phyloP scores from a whole-genome alignment of 2,329 filamentous ascomycete genomes.

The Penicillium palitans region DNA sequence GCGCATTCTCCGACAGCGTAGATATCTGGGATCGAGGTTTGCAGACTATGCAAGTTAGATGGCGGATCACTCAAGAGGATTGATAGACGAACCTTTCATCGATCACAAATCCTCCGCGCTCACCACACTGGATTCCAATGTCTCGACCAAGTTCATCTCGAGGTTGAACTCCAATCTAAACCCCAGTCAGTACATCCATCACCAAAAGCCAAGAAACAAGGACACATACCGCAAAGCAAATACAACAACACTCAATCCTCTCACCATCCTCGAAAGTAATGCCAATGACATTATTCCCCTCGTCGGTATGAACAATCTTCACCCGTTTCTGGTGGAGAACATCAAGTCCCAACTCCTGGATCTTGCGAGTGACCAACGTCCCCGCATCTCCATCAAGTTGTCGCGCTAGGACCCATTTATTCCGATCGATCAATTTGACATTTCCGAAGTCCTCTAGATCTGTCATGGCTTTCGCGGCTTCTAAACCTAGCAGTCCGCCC shows the following conservation, averaged over 20 bases:
- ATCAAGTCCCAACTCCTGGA: slow-evolving; percentile 74
- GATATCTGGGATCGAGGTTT: slow-evolving; percentile 69
- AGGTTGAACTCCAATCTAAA: slow-evolving; percentile 73
- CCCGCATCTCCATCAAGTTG: slow-evolving; percentile 83
- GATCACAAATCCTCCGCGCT: slow-evolving; percentile 69
- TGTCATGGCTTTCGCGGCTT: slow-evolving; percentile 90
- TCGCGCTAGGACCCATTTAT: slow-evolving; percentile 76
- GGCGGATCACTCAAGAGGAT: not conserved
- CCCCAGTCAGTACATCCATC: not conserved
- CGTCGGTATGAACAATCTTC: slow-evolving; percentile 67
- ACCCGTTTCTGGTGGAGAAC: slow-evolving; percentile 77
- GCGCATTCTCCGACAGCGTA: slow-evolving; percentile 92
- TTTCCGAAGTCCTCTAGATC: slow-evolving; percentile 72
- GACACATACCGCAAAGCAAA: slow-evolving; percentile 72
- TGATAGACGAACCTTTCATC: slow-evolving; percentile 37
- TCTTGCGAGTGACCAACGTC: slow-evolving; percentile 77
- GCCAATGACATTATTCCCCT: slow-evolving; percentile 67
- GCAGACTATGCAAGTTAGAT: slow-evolving; percentile 46
- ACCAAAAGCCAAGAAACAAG: not conserved
- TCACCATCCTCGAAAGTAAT: slow-evolving; percentile 81
- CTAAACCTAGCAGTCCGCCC: slow-evolving; percentile 79
- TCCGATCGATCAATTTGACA: slow-evolving; percentile 79
- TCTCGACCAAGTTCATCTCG: slow-evolving; percentile 72
- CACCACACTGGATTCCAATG: slow-evolving; percentile 70
- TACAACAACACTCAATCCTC: slow-evolving; percentile 71